phyloP scores from a whole-genome alignment of 306 rosid genomes.

The Inga laurina region DNA sequence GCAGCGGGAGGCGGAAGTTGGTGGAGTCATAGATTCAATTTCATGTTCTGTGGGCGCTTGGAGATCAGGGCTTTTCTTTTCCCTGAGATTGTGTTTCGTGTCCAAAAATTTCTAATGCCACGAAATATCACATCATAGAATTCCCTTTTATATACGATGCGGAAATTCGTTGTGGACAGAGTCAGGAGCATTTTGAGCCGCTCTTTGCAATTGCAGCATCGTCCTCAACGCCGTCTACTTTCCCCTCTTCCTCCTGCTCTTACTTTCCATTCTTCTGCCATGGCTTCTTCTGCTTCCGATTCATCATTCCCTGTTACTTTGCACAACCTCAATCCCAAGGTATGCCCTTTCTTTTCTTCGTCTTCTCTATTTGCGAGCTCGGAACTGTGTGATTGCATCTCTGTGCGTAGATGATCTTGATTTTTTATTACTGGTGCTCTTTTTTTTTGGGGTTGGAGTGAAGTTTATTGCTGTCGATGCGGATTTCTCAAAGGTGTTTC shows the following conservation, averaged over 20 bases:
- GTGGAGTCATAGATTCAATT: not conserved
- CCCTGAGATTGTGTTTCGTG: not conserved
- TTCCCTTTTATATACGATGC: conserved; percentile 40
- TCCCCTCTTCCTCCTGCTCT: conserved; percentile 14
- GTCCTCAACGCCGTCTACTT: not conserved
- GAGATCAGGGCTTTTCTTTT: not conserved
- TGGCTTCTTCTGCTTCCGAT: conserved; percentile 39
- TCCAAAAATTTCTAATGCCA: not conserved
- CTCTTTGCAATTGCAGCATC: conserved; percentile 30
- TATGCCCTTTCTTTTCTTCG: conserved; percentile 2
- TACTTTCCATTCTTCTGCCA: conserved; percentile 31
- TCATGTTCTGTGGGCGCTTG: conserved; percentile 31
- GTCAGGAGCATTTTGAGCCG: conserved; percentile 43
- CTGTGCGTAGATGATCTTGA: not conserved
- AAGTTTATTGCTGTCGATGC: not conserved
- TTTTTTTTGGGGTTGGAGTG: not conserved
- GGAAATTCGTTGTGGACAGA: conserved; percentile 64
- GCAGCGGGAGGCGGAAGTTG: not conserved
- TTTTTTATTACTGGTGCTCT: not conserved
- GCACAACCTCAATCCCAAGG: conserved; percentile 80
- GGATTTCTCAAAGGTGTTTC: not conserved
- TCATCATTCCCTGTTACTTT: conserved; percentile 49
- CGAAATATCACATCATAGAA: not conserved
- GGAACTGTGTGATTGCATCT: not conserved
- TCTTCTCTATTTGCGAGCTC: not conserved